Base-by-base conservation (phyloP, 208 protist genomes). In the Angomonas deanei region DNA sequence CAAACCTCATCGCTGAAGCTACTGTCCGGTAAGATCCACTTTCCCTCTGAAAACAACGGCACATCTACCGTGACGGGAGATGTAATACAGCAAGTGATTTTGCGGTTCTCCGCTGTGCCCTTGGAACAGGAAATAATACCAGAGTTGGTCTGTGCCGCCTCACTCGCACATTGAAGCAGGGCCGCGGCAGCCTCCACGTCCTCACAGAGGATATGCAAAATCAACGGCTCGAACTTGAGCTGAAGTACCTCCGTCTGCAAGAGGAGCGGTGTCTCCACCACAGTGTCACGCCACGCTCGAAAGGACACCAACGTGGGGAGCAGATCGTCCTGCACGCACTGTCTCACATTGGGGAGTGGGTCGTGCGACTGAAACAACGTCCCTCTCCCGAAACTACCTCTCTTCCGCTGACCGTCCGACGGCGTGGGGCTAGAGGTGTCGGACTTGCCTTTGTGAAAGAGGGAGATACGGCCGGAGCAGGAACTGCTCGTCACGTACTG, bases 221-320 rank as follows among this genome's bases (percentile, higher is more conserved):
- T 92, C 80, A 92, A 89, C 5, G 88, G 88, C 61, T 91, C 78
- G 56, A 91, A 94, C 74, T 92, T 91, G 1, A 92, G 60, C 71
- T 92, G 80, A 38, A 94, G 61, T 48, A 94, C 61, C 66, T 92
- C 84, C 24, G 78, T 77, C 32, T 61, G 59, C 24, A 53, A 38
- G 6, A 78, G 48, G 11, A 68, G 48, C n/a, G 65, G 50, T 23
- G 64, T 67, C 23, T 46, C 6, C 54, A 33, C 2, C 27, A 48
- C 52, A n/a, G 27, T 32, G 31, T 57, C 26, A 2, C 82, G 75
- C 82, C 87, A 91, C 21, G 24, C 33, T 61, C 67, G 66, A 34
- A 86, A 91, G 33, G 31, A 2, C 17, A 61, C 38, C 21, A 93
- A 47, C 0, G 70, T 76, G 2, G 83, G 80, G 21, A 75, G 48